Evolutionary conservation across 2,329 filamentous ascomycete species (phyloP), one percentile per base, ranked within the genome.

Genomic region (Pseudogymnoascus sp.): DNA sequence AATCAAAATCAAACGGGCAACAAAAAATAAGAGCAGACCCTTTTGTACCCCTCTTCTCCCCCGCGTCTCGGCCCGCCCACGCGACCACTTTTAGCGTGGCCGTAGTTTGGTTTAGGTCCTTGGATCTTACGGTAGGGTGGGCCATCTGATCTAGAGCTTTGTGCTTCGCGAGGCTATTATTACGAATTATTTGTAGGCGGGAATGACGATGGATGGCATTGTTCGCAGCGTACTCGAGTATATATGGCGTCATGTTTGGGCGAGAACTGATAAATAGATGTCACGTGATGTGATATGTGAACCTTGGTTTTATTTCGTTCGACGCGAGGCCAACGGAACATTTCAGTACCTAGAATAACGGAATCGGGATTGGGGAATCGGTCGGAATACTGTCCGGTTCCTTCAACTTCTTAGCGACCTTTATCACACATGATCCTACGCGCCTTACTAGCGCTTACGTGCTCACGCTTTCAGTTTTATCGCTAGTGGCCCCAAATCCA

Each of bases 51-150:
- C 47, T 53, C 47, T 31, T 53, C 14, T 6, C 14, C 47, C 47
- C 50, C 50, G 26, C 29, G n/a, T 56, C 29, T 56, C 50, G 50
- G 50, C 50, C 50, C 50, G 50, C 50, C 26, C 50, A 56, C 50
- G 29, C 50, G 50, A 33, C 50, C 50, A 56, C 21, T 13, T 50
- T 56, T 56, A 56, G 50, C 50, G 50, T 56, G 50, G 10, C 29
- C 26, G 50, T 56, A 56, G 50, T 56, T 56, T 56, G 31, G 44
- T 50, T 50, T 50, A 29, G 29, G 7, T 13, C 50, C 26, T 19
- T 33, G 11, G 50, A 21, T 33, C 33, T 33, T 31, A 16, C 10
- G 6, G n/a, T 11, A 10, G 8, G 26, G 24, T 53, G 16, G n/a
- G 50, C 26, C 50, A 19, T 56, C 29, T 26, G 29, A 29, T 33